A percentile compares a stretch with the other conserved stretches of the same genome.
Evolutionary conservation across 2,329 filamentous ascomycete species (phyloP).

Genomic region (Ampelomyces quisqualis): DNA sequence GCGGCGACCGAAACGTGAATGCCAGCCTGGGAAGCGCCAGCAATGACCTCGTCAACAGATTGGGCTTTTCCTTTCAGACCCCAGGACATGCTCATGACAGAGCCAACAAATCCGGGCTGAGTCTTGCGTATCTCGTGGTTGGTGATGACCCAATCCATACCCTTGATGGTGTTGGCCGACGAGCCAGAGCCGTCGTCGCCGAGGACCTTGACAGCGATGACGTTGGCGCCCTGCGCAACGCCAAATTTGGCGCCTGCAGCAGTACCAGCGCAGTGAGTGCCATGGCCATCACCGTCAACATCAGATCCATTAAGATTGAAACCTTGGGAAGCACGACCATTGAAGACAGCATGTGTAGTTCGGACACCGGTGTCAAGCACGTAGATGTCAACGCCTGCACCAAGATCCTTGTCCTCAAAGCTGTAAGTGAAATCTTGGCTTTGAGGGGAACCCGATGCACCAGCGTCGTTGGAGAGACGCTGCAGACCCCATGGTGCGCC

Average conservation of each 20-base stretch:
- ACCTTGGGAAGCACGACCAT: constrained; percentile 45
- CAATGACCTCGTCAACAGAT: constrained; percentile 43
- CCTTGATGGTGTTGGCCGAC: constrained; percentile 51
- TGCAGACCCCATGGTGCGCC: constrained; percentile 51
- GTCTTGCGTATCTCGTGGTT: constrained; percentile 48
- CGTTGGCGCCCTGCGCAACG: constrained; percentile 52
- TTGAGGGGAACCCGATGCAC: constrained; percentile 33
- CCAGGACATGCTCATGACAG: constrained; percentile 52
- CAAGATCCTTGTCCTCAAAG: constrained; percentile 41
- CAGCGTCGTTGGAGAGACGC: constrained; percentile 45
- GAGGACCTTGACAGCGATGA: constrained; percentile 56
- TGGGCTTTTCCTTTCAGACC: constrained; percentile 36
- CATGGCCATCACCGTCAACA: constrained; percentile 50
- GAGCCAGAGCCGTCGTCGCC: constrained; percentile 50
- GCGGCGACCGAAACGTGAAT: constrained; percentile 52
- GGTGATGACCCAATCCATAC: constrained; percentile 51
- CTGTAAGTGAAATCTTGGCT: constrained; percentile 46
- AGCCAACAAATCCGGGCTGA: constrained; percentile 45
- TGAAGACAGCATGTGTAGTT: constrained; percentile 49
- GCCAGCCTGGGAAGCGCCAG: constrained; percentile 40
- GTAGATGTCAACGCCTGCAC: constrained; percentile 51
- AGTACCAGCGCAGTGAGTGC: constrained; percentile 52
- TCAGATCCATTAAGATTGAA: constrained; percentile 43
- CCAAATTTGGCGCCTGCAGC: constrained; percentile 49
- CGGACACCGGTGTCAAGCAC: constrained; percentile 53